Evolutionary conservation across 768 basidiomycete genomes (phyloP), one percentile per base, ranked within the genome.

Genomic region (Clavaria fumosa): DNA sequence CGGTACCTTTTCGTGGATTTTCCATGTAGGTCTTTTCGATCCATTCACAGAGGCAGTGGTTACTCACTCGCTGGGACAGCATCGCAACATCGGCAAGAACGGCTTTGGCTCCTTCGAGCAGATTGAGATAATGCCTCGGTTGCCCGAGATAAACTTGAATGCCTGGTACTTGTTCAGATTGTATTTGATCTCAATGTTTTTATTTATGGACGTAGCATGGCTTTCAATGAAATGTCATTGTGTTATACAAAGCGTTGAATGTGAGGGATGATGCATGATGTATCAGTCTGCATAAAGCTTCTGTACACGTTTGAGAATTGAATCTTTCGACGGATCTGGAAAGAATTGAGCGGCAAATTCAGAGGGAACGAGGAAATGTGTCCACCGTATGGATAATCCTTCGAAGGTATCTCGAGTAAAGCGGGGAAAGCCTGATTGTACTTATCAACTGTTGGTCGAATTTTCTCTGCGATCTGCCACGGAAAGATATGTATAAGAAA

Each of bases 381-480:
- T 72, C 41, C 38, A 93, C 93, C 91, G 50, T 97, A 97, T 23
- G 93, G 93, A 58, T 95, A 90, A 52, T 97, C 93, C 57, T 97
- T 97, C 39, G 88, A 90, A 18, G 95, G 95, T 44, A 99, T 97
- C 59, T 99, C 95, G 11, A 99, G 73, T 27, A 99, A 61, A 0
- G 95, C 89, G 15, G 95, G 95, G 63, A 99, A 99, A 0, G 93
- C 77, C 56, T 90, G 84, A 46, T 86, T 78, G 57, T 99, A 99
- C 50, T 78, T 77, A 59, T 99, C 95, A 9, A 99, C 88, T 1
- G 83, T 75, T 0, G 88, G 88, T 24, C 95, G 67, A 45, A 99
- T 99, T 67, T 84, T 88, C 66, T 97, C 95, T 43, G 95, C 95
- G 50, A 97, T 68, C 95, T 96, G 53, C 38, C 37, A 20, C 21